Evolutionary conservation across 1,284 basidiomycete species (phyloP).

Genomic region (Cerrena zonata): DNA sequence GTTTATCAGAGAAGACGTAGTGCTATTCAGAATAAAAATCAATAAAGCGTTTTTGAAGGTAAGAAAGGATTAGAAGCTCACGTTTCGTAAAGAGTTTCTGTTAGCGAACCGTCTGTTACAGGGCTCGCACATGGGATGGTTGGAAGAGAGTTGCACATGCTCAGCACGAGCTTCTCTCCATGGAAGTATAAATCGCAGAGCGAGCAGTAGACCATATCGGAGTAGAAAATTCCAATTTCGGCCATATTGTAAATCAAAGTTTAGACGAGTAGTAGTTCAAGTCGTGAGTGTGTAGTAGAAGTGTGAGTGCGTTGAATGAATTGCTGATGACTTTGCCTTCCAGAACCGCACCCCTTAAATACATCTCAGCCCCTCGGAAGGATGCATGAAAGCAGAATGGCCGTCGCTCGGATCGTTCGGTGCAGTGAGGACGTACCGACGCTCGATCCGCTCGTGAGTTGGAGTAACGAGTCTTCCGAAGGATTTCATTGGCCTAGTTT

Average conservation of each 20-base stretch:
- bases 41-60: too few relatives aligned
- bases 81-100: constrained; percentile 22
- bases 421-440: too few relatives aligned
- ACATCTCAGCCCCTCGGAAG: background rate
- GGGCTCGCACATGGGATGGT: constrained; percentile 22
- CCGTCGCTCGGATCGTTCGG: too few relatives aligned
- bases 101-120: constrained; percentile 24
- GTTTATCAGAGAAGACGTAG: constrained; percentile 18
- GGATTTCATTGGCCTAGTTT: too few relatives aligned
- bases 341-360: background rate
- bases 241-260: background rate
- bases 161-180: constrained; percentile 17
- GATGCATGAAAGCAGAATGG: background rate
- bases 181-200: constrained; percentile 27
- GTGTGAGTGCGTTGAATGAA: background rate
- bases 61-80: constrained; percentile 9
- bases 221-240: constrained; percentile 8
- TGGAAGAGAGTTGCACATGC: constrained; percentile 21
- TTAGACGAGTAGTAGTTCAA: background rate
- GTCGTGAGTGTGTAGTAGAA: background rate
- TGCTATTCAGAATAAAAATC: constrained; percentile 17
- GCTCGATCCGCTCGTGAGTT: too few relatives aligned
- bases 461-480: too few relatives aligned
- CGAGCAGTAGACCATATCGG: constrained; percentile 23
- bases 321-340: background rate